Evolutionary conservation across 371 early-diverging fungal species (phyloP), one percentile per base, ranked within the genome.

Genomic region (Saksenaea oblongispora): DNA sequence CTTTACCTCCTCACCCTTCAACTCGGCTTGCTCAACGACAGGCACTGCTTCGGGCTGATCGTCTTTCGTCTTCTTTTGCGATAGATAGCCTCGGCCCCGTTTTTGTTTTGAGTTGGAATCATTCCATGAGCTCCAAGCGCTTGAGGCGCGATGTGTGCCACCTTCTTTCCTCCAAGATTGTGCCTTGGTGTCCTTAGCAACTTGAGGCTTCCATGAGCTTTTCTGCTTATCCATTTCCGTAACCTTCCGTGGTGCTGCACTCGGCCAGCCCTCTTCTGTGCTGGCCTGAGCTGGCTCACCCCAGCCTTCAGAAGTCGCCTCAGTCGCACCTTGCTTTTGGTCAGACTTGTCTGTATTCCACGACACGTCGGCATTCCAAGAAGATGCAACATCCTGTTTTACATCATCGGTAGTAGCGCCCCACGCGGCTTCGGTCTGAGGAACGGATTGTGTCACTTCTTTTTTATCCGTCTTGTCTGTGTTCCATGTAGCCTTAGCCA

Each of bases 81-180:
- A 72, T 3, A 72, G 54, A 39, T 75, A 75, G 7, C 74, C 74
- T 34, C 74, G 71, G 36, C 65, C 53, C 10, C 62, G 62, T 42
- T 59, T 59, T 7, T 31, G 36, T 28, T 57, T 51, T 37, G 17
- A 3, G 39, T 59, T 26, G 31, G 42, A 37, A 24, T 18, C 27
- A 59, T 35, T 31, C 65, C 65, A 65, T 41, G 55, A 34, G 9
- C 54, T 53, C 60, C 57, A 60, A 35, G 56, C 34, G 8, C 14
- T 41, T 7, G 65, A 55, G 44, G 64, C 64, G 22, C 35, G 8
- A 22, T 63, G 47, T 15, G 22, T 22, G 18, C 24, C 24, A n/a
- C 22, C 22, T 2, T 22, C 9, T 22, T 47, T 47, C 22, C 22
- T 47, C 51, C 51, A 3, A 10, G 18, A 10, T 1, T 17, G 7